Evolutionary conservation across 257 asterid genomes (phyloP), one percentile per base, ranked within the genome.

Genomic region (Solanum paucissectum): DNA sequence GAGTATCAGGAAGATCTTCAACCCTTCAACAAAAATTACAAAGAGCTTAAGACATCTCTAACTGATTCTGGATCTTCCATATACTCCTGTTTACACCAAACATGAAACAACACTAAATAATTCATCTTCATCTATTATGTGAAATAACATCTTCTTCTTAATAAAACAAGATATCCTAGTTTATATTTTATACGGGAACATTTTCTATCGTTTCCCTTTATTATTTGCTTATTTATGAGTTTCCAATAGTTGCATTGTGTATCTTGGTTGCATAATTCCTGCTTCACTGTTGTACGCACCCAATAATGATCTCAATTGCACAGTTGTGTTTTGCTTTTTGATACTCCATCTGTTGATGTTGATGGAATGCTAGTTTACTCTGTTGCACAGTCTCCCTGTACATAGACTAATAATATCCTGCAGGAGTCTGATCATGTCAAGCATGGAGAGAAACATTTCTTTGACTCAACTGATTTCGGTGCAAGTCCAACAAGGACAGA

Each of bases 361-460:
- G 38, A 44, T 46, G 37, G 68, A 46, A 20, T 82, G 44, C 29
- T 82, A 49, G 69, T 29, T 4, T 49, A 12, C 85, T 82, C 68
- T 82, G 42, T 82, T 27, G 85, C 85, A 49, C 4, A 82, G 20
- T 81, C 85, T 49, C 44, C 68, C 85, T 49, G 40, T 82, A 46
- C 29, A 29, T 29, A 18, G 44, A 49, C 69, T 49, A 82, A 49
- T 49, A 29, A 29, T 82, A 82, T 55, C 88, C 82, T 87, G 88
- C 95, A 97, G 99, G 98, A 93, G 68, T 58, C 95, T 3, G 96
- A 93, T 87, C 89, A 90, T 86, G 94, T 85, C 71, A 95, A 94
- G 94, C 91, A 88, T 3, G 95, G 91, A 11, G 99, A 92, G 83
- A 92, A 93, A 85, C 91, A 97, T 87, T 95, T 94, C 94, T 94